Percentiles rank a stretch among this genome's conserved stretches.
Evolutionary conservation across 495 filamentous ascomycete species (phyloP).

Genomic region (Thozetella sp.): DNA sequence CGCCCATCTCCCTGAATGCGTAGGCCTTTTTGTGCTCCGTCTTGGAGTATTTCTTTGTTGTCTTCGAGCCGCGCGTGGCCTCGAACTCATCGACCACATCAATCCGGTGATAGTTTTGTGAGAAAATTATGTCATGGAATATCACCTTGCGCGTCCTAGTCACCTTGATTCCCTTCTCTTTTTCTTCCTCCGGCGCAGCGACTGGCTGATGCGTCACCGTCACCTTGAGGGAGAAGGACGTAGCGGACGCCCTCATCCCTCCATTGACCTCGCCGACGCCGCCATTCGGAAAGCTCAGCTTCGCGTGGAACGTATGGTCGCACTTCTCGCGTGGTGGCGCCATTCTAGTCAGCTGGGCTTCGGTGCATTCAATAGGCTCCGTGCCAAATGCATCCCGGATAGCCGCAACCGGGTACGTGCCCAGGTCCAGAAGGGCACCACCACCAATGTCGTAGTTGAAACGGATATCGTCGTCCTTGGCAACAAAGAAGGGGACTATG

Average conservation of each 20-base stretch:
- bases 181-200: constrained; percentile 19
- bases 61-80: constrained; percentile 12
- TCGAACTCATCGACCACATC: constrained; percentile 44
- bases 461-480: constrained; percentile 50
- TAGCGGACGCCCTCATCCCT: constrained; percentile 25
- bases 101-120: constrained; percentile 50
- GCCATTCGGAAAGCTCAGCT: constrained; percentile 43
- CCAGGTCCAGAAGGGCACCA: constrained; percentile 58
- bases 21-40: constrained; percentile 47
- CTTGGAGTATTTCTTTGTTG: constrained; percentile 42
- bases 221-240: constrained; percentile 13
- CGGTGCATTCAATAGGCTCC: constrained; percentile 34
- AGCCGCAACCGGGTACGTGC: constrained; percentile 45
- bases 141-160: constrained; percentile 39
- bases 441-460: constrained; percentile 56
- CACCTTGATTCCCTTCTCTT: constrained; percentile 32
- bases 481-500: constrained; percentile 27
- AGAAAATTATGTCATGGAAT: constrained; percentile 39
- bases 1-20: constrained; percentile 33
- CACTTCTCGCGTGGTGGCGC: constrained; percentile 25
- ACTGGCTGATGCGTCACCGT: constrained; percentile 28
- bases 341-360: constrained; percentile 27
- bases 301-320: constrained; percentile 42
- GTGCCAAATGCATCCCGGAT: constrained; percentile 39
- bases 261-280: constrained; percentile 35